phyloP scores from a whole-genome alignment of 306 rosid genomes.

The Pterocarpus santalinus region DNA sequence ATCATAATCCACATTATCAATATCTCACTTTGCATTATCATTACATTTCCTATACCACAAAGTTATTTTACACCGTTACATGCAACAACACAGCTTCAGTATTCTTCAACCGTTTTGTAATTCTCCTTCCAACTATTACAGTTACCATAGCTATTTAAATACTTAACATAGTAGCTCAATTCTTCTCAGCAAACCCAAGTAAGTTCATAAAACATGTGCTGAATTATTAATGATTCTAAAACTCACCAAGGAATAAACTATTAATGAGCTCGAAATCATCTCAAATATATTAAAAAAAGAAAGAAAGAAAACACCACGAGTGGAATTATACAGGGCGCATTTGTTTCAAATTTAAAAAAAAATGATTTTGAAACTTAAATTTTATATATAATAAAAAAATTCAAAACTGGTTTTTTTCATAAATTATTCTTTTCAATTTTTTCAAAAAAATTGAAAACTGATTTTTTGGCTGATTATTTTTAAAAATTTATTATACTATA shows the following conservation, averaged over 20 bases:
- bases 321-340: too few relatives aligned
- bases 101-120: neutral
- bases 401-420: too few relatives aligned
- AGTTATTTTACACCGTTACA: neutral
- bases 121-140: neutral
- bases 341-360: too few relatives aligned
- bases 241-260: neutral
- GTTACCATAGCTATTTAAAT: neutral
- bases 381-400: too few relatives aligned
- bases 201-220: neutral
- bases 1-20: slow-evolving; percentile 14
- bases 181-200: neutral
- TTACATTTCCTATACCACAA: neutral
- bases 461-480: too few relatives aligned
- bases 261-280: neutral
- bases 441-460: too few relatives aligned
- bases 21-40: slow-evolving; percentile 21
- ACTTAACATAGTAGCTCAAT: neutral
- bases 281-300: too few relatives aligned
- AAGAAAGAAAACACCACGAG: neutral
- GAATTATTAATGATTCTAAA: neutral
- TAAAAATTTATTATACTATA: too few relatives aligned
- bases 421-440: too few relatives aligned
- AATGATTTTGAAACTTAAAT: too few relatives aligned
- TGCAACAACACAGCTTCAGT: neutral